phyloP scores from a whole-genome alignment of 176 grass and related monocot species.

The Carex parvula region DNA sequence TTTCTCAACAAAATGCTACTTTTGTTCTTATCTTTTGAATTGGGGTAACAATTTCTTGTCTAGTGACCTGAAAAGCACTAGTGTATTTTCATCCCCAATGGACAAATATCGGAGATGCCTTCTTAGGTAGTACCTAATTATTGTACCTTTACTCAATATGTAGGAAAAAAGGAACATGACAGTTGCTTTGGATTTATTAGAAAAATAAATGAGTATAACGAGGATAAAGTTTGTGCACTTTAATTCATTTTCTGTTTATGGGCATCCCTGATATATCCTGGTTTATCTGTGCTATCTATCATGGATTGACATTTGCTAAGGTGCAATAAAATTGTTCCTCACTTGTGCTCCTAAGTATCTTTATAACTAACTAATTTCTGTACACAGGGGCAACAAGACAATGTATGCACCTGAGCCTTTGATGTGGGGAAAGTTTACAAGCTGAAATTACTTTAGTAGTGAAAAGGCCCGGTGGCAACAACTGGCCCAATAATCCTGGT shows the following conservation, averaged over 20 bases:
- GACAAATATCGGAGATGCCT: background rate
- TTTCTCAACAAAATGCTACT: background rate
- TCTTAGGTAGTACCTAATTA: background rate
- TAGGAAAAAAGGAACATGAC: background rate
- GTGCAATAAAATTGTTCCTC: background rate
- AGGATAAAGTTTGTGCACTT: background rate
- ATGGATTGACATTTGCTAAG: background rate
- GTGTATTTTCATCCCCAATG: background rate
- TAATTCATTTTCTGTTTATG: constrained; percentile 4
- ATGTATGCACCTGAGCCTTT: constrained; percentile 92
- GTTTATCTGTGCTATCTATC: background rate
- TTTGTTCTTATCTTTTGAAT: background rate
- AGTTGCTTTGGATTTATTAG: background rate
- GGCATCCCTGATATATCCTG: background rate
- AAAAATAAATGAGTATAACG: background rate
- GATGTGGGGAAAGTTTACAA: constrained; percentile 85
- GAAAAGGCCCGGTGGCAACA: constrained; percentile 51
- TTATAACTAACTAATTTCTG: constrained; percentile 1
- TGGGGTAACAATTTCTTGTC: background rate
- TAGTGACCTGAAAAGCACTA: background rate
- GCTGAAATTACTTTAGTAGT: constrained; percentile 58
- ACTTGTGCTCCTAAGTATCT: background rate
- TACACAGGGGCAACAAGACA: constrained; percentile 67
- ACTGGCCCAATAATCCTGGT: constrained; percentile 71
- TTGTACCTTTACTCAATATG: background rate